Percentiles rank a stretch among this genome's conserved stretches.
Evolutionary conservation across 352 stramenopile species (phyloP).

Genomic region (Phytophthora pini): DNA sequence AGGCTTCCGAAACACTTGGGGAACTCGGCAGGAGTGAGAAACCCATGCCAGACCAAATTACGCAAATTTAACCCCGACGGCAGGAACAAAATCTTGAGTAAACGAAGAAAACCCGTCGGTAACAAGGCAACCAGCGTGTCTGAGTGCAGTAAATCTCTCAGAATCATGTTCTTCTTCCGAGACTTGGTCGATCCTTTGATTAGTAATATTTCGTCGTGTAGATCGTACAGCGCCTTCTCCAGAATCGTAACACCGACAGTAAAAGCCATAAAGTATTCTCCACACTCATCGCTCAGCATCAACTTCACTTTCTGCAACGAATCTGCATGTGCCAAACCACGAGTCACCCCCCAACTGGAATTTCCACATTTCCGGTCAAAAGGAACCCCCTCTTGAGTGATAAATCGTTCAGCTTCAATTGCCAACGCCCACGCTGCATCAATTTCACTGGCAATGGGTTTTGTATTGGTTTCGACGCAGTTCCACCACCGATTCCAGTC

Average conservation of each 20-base stretch:
- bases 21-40: constrained; percentile 57
- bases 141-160: constrained; percentile 66
- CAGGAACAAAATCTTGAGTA: constrained; percentile 66
- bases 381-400: constrained; percentile 10
- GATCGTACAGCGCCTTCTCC: constrained; percentile 67
- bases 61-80: constrained; percentile 68
- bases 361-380: neutral
- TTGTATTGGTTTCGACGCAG: constrained; percentile 10
- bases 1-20: constrained; percentile 66
- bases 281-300: constrained; percentile 28
- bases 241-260: constrained; percentile 64
- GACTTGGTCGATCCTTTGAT: neutral
- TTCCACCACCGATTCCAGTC: constrained; percentile 33
- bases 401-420: constrained; percentile 40
- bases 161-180: constrained; percentile 67
- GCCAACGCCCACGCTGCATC: constrained; percentile 51
- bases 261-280: constrained; percentile 69
- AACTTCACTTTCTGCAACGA: constrained; percentile 32
- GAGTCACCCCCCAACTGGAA: constrained; percentile 9
- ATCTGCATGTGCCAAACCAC: constrained; percentile 35
- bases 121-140: constrained; percentile 40
- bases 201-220: constrained; percentile 33
- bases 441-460: constrained; percentile 19
- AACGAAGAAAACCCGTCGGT: constrained; percentile 42
- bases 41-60: constrained; percentile 80